These are phyloP conservation scores for Phytophthora hibernalis DNA, from an alignment of 352 stramenopile genomes.

Conservation along the genomic window DNA sequence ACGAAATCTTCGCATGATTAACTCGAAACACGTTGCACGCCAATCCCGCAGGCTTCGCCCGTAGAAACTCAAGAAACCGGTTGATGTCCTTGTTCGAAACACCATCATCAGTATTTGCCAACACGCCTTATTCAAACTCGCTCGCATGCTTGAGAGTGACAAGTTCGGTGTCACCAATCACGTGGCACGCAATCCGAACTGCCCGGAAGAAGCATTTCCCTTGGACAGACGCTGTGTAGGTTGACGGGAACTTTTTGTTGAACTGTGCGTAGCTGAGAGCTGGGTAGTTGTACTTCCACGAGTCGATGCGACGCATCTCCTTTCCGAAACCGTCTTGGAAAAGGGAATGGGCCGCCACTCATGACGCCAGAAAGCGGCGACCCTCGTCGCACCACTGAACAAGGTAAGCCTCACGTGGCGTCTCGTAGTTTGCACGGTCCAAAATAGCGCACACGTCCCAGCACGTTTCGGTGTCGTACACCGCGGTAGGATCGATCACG, in stretches of 20 bases:
- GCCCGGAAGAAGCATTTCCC: background rate
- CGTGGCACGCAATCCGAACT: background rate
- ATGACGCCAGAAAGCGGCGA: too few species aligned
- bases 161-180: too few species aligned
- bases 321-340: too few species aligned
- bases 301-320: background rate
- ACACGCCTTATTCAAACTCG: too few species aligned
- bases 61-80: slow-evolving; percentile 2
- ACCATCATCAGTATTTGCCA: background rate
- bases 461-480: too few species aligned
- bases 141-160: too few species aligned
- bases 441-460: too few species aligned
- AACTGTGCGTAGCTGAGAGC: background rate
- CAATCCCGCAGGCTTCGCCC: background rate
- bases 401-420: too few species aligned
- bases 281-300: slow-evolving; percentile 2
- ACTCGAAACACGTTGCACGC: slow-evolving; percentile 7
- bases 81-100: background rate
- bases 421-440: too few species aligned
- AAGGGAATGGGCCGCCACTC: too few species aligned
- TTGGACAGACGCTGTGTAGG: background rate
- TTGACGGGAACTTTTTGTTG: slow-evolving; percentile 5
- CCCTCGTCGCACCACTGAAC: too few species aligned
- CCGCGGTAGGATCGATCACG: too few species aligned
- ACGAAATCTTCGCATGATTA: background rate